Base-by-base conservation (phyloP, 352 stramenopile genomes). In the Phytophthora pini region DNA sequence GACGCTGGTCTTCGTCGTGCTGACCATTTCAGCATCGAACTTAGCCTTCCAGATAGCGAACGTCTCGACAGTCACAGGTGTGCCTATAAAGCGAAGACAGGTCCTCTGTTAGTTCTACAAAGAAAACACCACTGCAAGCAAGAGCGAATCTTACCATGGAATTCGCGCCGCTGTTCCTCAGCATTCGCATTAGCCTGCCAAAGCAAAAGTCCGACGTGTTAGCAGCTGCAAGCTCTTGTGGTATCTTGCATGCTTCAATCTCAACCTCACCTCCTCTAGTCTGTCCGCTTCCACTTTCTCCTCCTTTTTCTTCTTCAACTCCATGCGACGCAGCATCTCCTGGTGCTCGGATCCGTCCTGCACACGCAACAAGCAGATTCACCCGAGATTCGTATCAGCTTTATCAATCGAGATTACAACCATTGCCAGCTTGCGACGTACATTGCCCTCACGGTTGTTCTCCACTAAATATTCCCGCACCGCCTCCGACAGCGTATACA, bases 291-390 rank as follows among this genome's bases (percentile, higher is more conserved):
- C 83, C 20, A 77, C 82, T 29, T 83, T 77, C 11, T 91, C 79
- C 49, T 96, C 83, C 54, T 90, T 83, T 56, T 92, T 96, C 73
- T 94, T 86, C 58, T 79, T 79, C 51, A 82, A 72, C 70, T 94
- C 83, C 60, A 94, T 80, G 26, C 88, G 88, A 59, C 85, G 86
- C 56, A 96, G 72, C 88, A 96, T 96, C 61, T 96, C 84, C 44
- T 96, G 86, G 65, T 96, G 92, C 68, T 96, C 88, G 24, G 87
- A 95, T 26, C 87, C 88, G 62, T 94, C 88, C 86, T 94, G 47
- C 49, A 17, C 46, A 60, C 17, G 15, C 9, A 55, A 43, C 46
- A 48, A 24, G 32, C 26, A 53, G 24, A 48, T 58, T 46, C 40
- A 61, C 26, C 56, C 32, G 46, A 64, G 12, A 62, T 56, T 52